Percentiles rank a stretch among this genome's conserved stretches.
Evolutionary conservation across 2,329 filamentous ascomycete genomes (phyloP).

Genomic region (Neocatenulostroma microsporum): DNA sequence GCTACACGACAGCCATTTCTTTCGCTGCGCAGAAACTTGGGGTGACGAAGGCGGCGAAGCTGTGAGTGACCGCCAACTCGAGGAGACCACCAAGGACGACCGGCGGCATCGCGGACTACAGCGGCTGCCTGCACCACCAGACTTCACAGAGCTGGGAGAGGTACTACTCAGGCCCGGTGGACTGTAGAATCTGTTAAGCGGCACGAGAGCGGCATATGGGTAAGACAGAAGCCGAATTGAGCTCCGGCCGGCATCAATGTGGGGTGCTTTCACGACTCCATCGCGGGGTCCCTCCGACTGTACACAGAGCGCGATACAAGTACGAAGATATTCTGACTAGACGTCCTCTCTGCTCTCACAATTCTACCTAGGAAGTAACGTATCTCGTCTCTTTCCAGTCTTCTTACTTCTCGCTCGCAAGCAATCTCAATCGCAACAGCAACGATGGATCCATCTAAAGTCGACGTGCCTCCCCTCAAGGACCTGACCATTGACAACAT

Average conservation of each 20-base stretch:
- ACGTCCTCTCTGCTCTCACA: not conserved
- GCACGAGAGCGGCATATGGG: no score
- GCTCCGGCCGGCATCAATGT: not conserved
- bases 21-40: slow-evolving; percentile 29
- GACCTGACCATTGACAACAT: slow-evolving; percentile 74
- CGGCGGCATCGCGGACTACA: no score
- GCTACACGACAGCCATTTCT: slow-evolving; percentile 41
- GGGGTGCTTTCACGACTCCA: not conserved
- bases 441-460: slow-evolving; percentile 38
- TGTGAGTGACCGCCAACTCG: no score
- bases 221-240: slow-evolving; percentile 3
- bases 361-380: no score
- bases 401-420: slow-evolving; percentile 1
- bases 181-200: no score
- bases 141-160: no score
- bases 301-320: no score
- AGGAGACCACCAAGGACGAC: no score
- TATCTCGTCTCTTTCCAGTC: not conserved
- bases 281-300: not conserved
- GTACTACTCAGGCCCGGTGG: no score
- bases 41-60: slow-evolving; percentile 2
- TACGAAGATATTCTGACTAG: not conserved
- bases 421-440: not conserved
- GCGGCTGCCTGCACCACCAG: no score
- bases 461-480: slow-evolving; percentile 49